Percentiles rank a stretch among this genome's conserved stretches.
phyloP scores from a whole-genome alignment of 169 alveolate species.

The Plasmodium cynomolgi region DNA sequence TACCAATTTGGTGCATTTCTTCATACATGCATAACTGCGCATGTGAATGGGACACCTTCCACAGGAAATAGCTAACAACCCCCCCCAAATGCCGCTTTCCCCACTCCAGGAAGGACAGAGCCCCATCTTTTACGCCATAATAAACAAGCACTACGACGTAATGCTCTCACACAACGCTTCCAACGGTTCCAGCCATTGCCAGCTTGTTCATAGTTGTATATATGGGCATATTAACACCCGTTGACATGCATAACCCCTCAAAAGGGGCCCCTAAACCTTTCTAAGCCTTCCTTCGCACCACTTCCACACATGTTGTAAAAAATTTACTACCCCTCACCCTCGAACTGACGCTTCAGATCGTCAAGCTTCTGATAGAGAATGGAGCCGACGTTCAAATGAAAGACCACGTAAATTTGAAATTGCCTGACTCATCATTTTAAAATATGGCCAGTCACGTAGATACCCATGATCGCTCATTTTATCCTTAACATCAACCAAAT shows the following conservation, averaged over 20 bases:
- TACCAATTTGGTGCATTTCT: not conserved
- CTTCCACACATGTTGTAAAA: not conserved
- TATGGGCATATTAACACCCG: not conserved
- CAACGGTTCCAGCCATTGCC: not conserved
- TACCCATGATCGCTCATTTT: not conserved
- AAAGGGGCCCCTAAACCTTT: not conserved
- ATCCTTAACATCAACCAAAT: not conserved
- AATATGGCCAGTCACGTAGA: not conserved
- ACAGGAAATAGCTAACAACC: not conserved
- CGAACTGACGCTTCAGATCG: constrained; percentile 9
- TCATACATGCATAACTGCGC: not conserved
- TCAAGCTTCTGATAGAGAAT: constrained; percentile 38
- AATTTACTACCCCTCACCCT: not conserved
- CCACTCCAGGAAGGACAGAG: constrained; percentile 51
- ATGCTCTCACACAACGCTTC: not conserved
- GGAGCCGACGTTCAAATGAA: constrained; percentile 69
- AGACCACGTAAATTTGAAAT: constrained; percentile 32
- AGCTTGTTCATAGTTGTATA: not conserved
- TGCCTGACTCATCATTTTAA: not conserved
- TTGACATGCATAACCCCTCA: not conserved
- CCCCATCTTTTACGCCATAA: constrained; percentile 64
- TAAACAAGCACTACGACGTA: constrained; percentile 65
- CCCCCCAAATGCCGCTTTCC: not conserved
- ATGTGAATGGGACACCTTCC: not conserved
- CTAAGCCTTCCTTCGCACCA: not conserved